A percentile compares a stretch with the other conserved stretches of the same genome.
phyloP scores from a whole-genome alignment of 768 basidiomycete genomes.

The Pleurotus ostreatus region DNA sequence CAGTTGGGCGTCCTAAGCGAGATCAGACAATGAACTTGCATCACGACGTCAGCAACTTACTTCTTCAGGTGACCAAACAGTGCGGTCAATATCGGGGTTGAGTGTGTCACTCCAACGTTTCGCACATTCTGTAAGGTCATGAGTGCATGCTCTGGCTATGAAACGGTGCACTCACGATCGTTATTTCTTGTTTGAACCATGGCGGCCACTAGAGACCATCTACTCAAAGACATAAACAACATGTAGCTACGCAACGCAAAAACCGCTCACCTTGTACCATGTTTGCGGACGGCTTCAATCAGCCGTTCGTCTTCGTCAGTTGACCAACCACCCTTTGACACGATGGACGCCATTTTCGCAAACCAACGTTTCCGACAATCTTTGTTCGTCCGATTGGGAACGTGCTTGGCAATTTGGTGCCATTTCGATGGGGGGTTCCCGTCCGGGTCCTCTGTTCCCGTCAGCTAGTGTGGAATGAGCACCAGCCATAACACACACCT shows the following conservation, averaged over 20 bases:
- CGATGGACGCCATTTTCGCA: slow-evolving; percentile 59
- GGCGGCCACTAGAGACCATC: slow-evolving; percentile 57
- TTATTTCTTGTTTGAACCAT: slow-evolving; percentile 55
- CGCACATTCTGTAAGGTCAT: slow-evolving; percentile 42
- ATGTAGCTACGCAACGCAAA: not conserved
- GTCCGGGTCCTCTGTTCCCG: slow-evolving; percentile 48
- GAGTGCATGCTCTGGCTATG: not conserved
- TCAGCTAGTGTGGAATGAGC: slow-evolving; percentile 13
- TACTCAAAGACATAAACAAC: slow-evolving; percentile 16
- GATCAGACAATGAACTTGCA: slow-evolving; percentile 1
- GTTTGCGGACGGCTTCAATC: slow-evolving; percentile 50
- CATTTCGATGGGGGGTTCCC: slow-evolving; percentile 56
- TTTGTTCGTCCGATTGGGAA: slow-evolving; percentile 59
- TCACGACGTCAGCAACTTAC: slow-evolving; percentile 24
- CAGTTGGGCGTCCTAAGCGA: slow-evolving; percentile 44
- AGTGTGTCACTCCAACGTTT: slow-evolving; percentile 62
- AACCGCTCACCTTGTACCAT: slow-evolving; percentile 45
- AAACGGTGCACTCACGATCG: slow-evolving; percentile 41
- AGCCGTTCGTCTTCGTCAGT: slow-evolving; percentile 58
- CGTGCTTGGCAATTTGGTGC: slow-evolving; percentile 61
- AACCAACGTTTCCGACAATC: slow-evolving; percentile 64
- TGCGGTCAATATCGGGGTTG: slow-evolving; percentile 57
- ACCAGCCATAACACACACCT: slow-evolving; percentile 26
- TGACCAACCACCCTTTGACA: slow-evolving; percentile 59
- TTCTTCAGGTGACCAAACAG: slow-evolving; percentile 53